These are phyloP conservation scores for Pisolithus albus DNA, from an alignment of 768 basidiomycete species.

Conservation along the genomic window DNA sequence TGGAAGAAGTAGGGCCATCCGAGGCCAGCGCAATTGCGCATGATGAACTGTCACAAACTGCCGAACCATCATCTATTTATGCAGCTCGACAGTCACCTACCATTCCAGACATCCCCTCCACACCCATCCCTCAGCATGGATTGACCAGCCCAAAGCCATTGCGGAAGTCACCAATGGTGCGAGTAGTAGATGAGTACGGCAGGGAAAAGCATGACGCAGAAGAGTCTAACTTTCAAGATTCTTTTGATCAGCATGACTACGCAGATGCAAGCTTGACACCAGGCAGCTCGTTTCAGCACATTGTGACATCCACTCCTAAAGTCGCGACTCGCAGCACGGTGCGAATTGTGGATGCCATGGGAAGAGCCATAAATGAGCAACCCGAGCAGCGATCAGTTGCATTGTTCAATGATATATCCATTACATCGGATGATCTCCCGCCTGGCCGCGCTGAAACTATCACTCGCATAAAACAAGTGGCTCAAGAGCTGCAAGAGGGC, in stretches of 20 bases:
- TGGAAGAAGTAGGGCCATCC: constrained; percentile 6
- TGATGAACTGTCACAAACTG: constrained; percentile 3
- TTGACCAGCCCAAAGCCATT: constrained; percentile 27
- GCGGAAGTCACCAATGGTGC: constrained; percentile 47
- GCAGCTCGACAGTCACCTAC: constrained; percentile 6
- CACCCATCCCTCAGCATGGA: constrained; percentile 21
- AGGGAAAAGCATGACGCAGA: constrained; percentile 32
- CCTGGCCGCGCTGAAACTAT: constrained; percentile 46
- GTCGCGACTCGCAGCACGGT: constrained; percentile 35
- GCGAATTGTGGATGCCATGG: constrained; percentile 66
- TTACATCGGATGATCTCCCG: constrained; percentile 16
- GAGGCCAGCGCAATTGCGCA: constrained; percentile 8
- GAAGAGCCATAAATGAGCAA: constrained; percentile 44
- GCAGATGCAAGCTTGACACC: constrained; percentile 15
- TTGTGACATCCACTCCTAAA: constrained; percentile 15
- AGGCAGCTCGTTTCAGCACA: constrained; percentile 5
- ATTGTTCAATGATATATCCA: constrained; percentile 16
- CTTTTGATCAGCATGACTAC: constrained; percentile 4
- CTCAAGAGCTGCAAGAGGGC: constrained; percentile 49
- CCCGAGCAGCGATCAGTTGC: constrained; percentile 10
- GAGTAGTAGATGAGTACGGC: constrained; percentile 70
- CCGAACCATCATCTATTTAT: constrained; percentile 1
- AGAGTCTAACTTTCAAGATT: neutral
- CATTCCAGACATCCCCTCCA: constrained; percentile 19
- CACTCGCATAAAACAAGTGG: constrained; percentile 48